Base-by-base conservation (phyloP, 2,329 filamentous ascomycete species). In the Leptographium galeiforme region DNA sequence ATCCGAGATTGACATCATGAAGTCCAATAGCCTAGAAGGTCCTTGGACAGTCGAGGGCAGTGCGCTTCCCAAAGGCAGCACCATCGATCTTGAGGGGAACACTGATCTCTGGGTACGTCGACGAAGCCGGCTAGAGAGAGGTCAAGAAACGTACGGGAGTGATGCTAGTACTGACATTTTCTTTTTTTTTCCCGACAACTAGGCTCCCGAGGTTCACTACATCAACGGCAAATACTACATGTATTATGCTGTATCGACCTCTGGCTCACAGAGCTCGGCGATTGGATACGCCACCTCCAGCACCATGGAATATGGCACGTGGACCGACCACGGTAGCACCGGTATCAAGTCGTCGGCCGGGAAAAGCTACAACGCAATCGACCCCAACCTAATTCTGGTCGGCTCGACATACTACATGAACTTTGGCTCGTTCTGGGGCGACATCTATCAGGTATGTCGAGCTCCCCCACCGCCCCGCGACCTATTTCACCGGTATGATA, bases 401-500 rank as follows among this genome's bases (percentile, higher is more conserved):
- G 61, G 68, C 12, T 75, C 74, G 59, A n/a, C 48, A 6, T 50
- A 50, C 48, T 72, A 73, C 54, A 66, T 82, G 62, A 78, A 72
- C 56, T 87, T 85, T 57, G 84, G 84, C 19, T 83, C 78, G 14
- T 87, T 85, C 72, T 88, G 82, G 81, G 65, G 68, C 8, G 76
- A 81, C 61, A 72, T 86, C 54, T 84, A 78, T 68, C 78, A 81
- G 62, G 77, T 79, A 1, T 8, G 40, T 41, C 40, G 14, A 18
- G 11, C n/a, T 10, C n/a, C 11, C 18, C 4, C 8, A 16, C 16
- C 7, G n/a, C n/a, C 39, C 16, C 16, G 13, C 38, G 13, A 18
- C n/a, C 39, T 6, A 41, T 7, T 40, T n/a, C n/a, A 19, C n/a
- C 18, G 19, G 18, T 18, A 11, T 1, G 11, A 19, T 41, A 8